Conservation (phyloP, 2,329 filamentous ascomycete species). For the Lojkania enalia region DNA sequence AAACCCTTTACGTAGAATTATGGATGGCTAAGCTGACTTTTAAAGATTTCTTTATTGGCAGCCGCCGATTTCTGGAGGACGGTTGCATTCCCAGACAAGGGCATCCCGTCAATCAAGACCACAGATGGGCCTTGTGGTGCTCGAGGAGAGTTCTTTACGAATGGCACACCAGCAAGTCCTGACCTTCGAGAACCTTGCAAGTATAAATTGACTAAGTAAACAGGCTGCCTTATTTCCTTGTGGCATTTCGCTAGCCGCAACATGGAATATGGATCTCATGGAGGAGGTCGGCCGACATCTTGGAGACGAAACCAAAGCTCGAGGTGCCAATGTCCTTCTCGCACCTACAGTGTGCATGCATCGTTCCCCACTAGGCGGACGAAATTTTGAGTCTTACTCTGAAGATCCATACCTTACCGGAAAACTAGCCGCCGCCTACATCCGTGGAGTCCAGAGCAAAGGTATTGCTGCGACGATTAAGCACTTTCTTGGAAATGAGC, state of each 20-base stretch:
- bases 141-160: conserved; percentile 69
- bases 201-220: conserved; percentile 19
- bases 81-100: conserved; percentile 61
- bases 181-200: conserved; percentile 23
- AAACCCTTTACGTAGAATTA: conserved; percentile 10
- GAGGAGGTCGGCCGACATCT: conserved; percentile 71
- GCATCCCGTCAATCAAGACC: conserved; percentile 66
- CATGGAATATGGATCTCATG: conserved; percentile 74
- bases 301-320: conserved; percentile 71
- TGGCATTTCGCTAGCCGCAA: conserved; percentile 75
- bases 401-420: conserved; percentile 80
- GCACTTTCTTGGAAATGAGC: conserved; percentile 75
- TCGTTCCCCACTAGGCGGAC: conserved; percentile 77
- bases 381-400: conserved; percentile 85
- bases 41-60: conserved; percentile 43
- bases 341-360: conserved; percentile 83
- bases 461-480: conserved; percentile 79
- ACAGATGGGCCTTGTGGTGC: conserved; percentile 73
- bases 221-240: conserved; percentile 79
- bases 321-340: conserved; percentile 73
- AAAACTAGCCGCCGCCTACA: conserved; percentile 71
- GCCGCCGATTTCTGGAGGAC: conserved; percentile 73
- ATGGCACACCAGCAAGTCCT: conserved; percentile 46
- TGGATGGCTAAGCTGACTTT: conserved; percentile 25
- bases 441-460: conserved; percentile 72